Evolutionary conservation across 2,329 filamentous ascomycete species (phyloP).

Genomic region (Phialophora chinensis): DNA sequence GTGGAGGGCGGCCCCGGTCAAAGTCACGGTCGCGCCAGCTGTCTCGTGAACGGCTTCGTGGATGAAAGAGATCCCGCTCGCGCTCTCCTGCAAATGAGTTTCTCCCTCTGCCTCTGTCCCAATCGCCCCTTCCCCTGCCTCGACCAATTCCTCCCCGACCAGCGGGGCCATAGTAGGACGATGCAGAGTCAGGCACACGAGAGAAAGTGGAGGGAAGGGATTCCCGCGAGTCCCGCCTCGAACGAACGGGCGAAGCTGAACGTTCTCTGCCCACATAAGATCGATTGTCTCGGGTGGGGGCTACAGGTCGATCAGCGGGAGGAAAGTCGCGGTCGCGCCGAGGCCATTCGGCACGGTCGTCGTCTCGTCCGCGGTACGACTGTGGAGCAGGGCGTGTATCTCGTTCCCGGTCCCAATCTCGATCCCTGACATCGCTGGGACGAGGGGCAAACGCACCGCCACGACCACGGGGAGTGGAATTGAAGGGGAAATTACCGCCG

Average conservation of each 20-base stretch:
- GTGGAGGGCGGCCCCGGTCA: slow-evolving; percentile 47
- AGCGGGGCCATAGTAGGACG: slow-evolving; percentile 44
- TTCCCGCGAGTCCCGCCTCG: slow-evolving; percentile 53
- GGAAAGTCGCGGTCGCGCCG: slow-evolving; percentile 57
- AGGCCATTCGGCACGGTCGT: slow-evolving; percentile 51
- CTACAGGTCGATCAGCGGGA: slow-evolving; percentile 44
- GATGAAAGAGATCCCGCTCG: slow-evolving; percentile 51
- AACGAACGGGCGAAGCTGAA: slow-evolving; percentile 51
- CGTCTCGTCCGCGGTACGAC: slow-evolving; percentile 48
- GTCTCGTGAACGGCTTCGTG: slow-evolving; percentile 53
- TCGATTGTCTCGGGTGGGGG: slow-evolving; percentile 47
- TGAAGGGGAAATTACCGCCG: slow-evolving; percentile 51
- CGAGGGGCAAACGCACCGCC: slow-evolving; percentile 60
- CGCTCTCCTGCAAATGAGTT: slow-evolving; percentile 50
- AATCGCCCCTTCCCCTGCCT: slow-evolving; percentile 50
- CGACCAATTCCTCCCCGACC: slow-evolving; percentile 48
- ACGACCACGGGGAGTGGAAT: slow-evolving; percentile 54
- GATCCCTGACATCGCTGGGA: slow-evolving; percentile 57
- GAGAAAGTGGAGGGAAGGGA: slow-evolving; percentile 49
- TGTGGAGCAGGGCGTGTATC: slow-evolving; percentile 47
- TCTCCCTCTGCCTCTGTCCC: slow-evolving; percentile 45
- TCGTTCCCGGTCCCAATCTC: slow-evolving; percentile 49
- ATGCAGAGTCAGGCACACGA: slow-evolving; percentile 46
- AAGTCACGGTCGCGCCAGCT: slow-evolving; percentile 51
- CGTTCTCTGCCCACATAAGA: slow-evolving; percentile 54